These are phyloP conservation scores for Metschnikowia dekortorum DNA, from an alignment of 805 yeast genomes.

Conservation along the genomic window DNA sequence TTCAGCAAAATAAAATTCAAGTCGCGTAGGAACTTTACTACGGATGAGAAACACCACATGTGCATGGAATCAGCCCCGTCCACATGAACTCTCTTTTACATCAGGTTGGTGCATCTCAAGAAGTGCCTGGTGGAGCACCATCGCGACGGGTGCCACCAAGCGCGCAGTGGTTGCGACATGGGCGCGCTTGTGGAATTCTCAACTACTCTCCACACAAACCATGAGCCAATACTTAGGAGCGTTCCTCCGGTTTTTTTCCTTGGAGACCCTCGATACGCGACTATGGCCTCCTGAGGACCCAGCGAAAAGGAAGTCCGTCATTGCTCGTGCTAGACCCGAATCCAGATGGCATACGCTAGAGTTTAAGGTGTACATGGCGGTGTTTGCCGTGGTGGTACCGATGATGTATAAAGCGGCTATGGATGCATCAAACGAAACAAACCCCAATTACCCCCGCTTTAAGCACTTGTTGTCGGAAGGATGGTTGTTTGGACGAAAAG, in stretches of 20 bases:
- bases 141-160: neutral
- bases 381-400: constrained; percentile 71
- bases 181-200: neutral
- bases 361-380: constrained; percentile 61
- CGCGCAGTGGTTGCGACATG: neutral
- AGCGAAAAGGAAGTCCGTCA: constrained; percentile 26
- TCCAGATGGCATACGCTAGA: constrained; percentile 77
- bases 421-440: constrained; percentile 71
- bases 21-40: no score
- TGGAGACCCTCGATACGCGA: constrained; percentile 51
- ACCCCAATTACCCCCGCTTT: constrained; percentile 66
- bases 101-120: neutral
- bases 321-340: constrained; percentile 31
- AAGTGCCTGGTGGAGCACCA: neutral
- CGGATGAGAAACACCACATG: no score
- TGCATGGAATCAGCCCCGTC: no score
- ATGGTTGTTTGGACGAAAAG: constrained; percentile 87
- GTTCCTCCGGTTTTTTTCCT: constrained; percentile 39
- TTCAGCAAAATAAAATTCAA: no score
- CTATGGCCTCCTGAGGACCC: constrained; percentile 37
- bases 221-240: constrained; percentile 5
- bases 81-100: no score
- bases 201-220: neutral
- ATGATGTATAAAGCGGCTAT: constrained; percentile 76
- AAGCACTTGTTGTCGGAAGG: constrained; percentile 65